Evolutionary conservation across 768 basidiomycete genomes (phyloP), one percentile per base, ranked within the genome.

Genomic region (Mycena rosella): DNA sequence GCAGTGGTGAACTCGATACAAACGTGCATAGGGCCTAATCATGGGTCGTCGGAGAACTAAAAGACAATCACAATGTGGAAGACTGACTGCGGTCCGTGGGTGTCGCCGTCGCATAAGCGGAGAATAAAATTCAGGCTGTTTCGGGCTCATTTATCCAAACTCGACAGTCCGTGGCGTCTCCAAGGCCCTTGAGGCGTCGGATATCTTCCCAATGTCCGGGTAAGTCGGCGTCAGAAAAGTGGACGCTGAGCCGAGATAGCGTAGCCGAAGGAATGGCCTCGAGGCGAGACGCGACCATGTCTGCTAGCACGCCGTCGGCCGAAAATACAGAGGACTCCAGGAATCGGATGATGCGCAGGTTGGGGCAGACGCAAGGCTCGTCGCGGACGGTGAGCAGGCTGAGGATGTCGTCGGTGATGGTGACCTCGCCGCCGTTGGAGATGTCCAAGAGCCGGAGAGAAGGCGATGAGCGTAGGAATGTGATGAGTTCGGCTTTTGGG

Each of bases 111-210:
- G 49, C 32, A 9, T 4, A 22, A 44, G 53, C 22, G 52, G 44
- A 45, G 17, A n/a, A 29, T n/a, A 45, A 38, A 26, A 1, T 20
- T 45, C 51, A 61, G 10, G 26, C 57, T 14, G 56, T 54, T 48
- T 68, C 67, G 11, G 51, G 61, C 44, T 63, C 40, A 26, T 63
- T 63, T 30, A 68, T 68, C 67, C 67, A 68, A 5, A 38, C 52
- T 18, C 44, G 56, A 18, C 59, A 59, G 24, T 10, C 56, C n/a
- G 24, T 34, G 2, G 18, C 61, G 14, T 59, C 40, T 30, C 13
- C 59, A 17, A 68, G 49, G 26, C 7, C 40, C 20, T 22, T 63
- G 51, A 68, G 56, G 11, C 55, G 67, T 11, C 45, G 61, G 36
- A 63, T 40, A 47, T 63, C 67, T 34, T 58, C 56, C 14, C 24